Percentiles rank a stretch among this genome's conserved stretches.
These are phyloP conservation scores for Termitomyces sp. DNA, from an alignment of 768 basidiomycete genomes.

Conservation along the genomic window DNA sequence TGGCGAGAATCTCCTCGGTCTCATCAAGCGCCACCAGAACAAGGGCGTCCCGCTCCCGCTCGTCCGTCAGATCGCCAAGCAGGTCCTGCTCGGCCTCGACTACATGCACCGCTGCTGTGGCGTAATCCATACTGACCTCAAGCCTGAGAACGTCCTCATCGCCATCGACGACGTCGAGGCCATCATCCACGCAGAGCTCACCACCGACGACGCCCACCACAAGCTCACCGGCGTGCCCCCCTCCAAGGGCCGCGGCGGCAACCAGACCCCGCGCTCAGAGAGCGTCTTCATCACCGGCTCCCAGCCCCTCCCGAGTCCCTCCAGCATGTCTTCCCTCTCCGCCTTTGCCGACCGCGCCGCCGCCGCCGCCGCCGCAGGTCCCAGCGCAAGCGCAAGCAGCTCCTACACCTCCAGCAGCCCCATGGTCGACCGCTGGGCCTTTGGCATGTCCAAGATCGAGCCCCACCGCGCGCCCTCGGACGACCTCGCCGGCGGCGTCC, in stretches of 20 bases:
- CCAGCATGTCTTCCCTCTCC: conserved; percentile 32
- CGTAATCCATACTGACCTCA: conserved; percentile 96
- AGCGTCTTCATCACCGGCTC: conserved; percentile 81
- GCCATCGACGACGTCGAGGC: conserved; percentile 95
- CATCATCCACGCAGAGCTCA: conserved; percentile 83
- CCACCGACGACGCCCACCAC: conserved; percentile 51
- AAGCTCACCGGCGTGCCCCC: conserved; percentile 92
- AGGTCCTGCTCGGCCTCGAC: conserved; percentile 90
- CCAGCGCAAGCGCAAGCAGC: conserved; percentile 4
- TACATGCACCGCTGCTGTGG: conserved; percentile 98
- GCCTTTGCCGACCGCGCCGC: conserved; percentile 11
- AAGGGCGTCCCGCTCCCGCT: conserved; percentile 93
- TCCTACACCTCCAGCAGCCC: conserved; percentile 50
- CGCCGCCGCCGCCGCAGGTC: neutral
- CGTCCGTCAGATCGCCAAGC: conserved; percentile 95
- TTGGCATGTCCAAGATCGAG: conserved; percentile 86
- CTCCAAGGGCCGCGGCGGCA: conserved; percentile 88
- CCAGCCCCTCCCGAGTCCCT: conserved; percentile 87
- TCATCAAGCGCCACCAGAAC: conserved; percentile 98
- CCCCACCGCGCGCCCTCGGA: neutral
- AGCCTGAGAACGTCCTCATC: conserved; percentile 97
- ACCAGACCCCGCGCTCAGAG: conserved; percentile 89
- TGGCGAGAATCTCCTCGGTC: conserved; percentile 91
- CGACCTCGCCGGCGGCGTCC: conserved; percentile 28
- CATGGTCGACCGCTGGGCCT: conserved; percentile 78